phyloP scores from a whole-genome alignment of 495 filamentous ascomycete genomes.

The Amphirosellinia nigrospora region DNA sequence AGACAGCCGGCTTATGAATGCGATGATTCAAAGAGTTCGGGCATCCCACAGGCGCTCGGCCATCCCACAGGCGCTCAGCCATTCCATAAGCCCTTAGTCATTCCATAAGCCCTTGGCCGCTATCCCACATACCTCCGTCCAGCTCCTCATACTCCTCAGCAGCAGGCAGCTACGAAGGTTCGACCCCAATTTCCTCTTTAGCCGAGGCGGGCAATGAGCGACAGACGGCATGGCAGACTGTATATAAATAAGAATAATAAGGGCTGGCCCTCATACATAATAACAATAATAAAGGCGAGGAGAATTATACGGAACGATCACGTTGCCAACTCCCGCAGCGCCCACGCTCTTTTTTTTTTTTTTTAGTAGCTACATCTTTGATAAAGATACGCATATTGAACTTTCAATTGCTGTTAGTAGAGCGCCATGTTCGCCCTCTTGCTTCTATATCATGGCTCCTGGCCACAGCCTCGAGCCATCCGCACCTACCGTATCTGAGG shows the following conservation, averaged over 20 bases:
- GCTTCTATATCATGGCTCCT: constrained; percentile 17
- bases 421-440: constrained; percentile 18
- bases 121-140: neutral
- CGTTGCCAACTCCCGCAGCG: neutral
- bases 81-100: too few species aligned
- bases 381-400: neutral
- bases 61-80: neutral
- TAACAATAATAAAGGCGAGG: neutral
- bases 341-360: neutral
- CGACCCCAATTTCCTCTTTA: constrained; percentile 1
- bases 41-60: neutral
- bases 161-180: neutral
- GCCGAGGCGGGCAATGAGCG: neutral
- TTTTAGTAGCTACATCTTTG: too few species aligned
- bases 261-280: neutral
- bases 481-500: neutral
- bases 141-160: neutral
- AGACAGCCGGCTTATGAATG: neutral
- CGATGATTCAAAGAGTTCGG: neutral
- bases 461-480: constrained; percentile 19
- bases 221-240: neutral
- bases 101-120: constrained; percentile 2
- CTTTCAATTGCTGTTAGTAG: too few species aligned
- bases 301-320: neutral
- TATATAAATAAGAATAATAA: neutral